Evolutionary conservation across 1,284 basidiomycete species (phyloP).

Genomic region (Ganoderma multipileum): DNA sequence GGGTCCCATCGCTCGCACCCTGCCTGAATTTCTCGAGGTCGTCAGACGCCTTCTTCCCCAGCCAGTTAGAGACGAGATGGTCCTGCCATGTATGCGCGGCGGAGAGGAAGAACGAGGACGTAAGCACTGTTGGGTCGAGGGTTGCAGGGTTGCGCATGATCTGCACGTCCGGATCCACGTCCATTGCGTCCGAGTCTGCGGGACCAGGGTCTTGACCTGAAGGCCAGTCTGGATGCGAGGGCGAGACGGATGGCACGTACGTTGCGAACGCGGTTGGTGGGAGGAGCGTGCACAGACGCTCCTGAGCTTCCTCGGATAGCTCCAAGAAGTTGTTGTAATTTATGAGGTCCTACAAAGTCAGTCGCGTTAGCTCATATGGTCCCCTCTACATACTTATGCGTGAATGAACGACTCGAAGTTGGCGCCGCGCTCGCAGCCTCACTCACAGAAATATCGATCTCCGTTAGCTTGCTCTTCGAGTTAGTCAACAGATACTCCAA

Average conservation of each 20-base stretch:
- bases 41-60: constrained; percentile 49
- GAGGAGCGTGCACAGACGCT: constrained; percentile 49
- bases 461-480: constrained; percentile 57
- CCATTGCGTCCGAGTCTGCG: constrained; percentile 32
- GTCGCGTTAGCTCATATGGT: constrained; percentile 14
- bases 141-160: constrained; percentile 27
- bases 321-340: constrained; percentile 56
- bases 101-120: constrained; percentile 59
- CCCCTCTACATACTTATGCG: neutral
- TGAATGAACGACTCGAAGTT: too few relatives aligned
- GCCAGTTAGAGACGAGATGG: constrained; percentile 61
- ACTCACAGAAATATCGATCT: constrained; percentile 59
- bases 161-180: constrained; percentile 31
- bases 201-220: neutral
- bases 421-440: neutral
- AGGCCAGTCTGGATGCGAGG: constrained; percentile 48
- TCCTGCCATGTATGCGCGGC: constrained; percentile 65
- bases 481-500: constrained; percentile 49
- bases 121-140: constrained; percentile 52
- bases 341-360: constrained; percentile 52
- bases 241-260: constrained; percentile 44
- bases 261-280: constrained; percentile 57
- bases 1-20: constrained; percentile 49
- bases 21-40: constrained; percentile 50
- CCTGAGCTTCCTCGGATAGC: constrained; percentile 53